A percentile compares a stretch with the other conserved stretches of the same genome.
phyloP scores from a whole-genome alignment of 768 basidiomycete species.

The Auriscalpium vulgare region DNA sequence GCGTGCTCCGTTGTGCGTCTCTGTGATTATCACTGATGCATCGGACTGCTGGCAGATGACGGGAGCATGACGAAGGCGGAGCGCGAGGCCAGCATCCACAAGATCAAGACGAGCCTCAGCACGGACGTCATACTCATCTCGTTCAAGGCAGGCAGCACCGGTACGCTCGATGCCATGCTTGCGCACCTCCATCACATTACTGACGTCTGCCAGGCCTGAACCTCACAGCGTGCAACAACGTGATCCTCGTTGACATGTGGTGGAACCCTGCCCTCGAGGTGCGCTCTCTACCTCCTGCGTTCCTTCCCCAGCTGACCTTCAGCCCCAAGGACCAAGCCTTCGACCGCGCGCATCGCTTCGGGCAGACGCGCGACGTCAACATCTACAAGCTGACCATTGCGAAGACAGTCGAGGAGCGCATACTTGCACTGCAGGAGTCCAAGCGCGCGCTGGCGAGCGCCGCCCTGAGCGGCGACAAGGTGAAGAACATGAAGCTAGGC shows the following conservation, averaged over 20 bases:
- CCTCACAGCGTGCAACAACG: conserved; percentile 88
- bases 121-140: conserved; percentile 85
- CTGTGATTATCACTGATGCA: conserved; percentile 1
- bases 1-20: conserved; percentile 27
- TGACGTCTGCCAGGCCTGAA: conserved; percentile 56
- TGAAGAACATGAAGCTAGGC: conserved; percentile 77
- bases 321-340: conserved; percentile 76
- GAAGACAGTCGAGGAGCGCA: conserved; percentile 82
- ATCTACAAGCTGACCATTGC: conserved; percentile 88
- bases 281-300: conserved; percentile 21
- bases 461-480: conserved; percentile 81
- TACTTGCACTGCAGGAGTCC: conserved; percentile 84
- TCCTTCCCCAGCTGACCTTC: background rate
- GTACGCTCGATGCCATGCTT: conserved; percentile 26
- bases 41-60: conserved; percentile 51
- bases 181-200: conserved; percentile 5
- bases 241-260: conserved; percentile 90
- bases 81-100: conserved; percentile 66
- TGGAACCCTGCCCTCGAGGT: conserved; percentile 90
- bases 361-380: conserved; percentile 79
- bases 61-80: conserved; percentile 75
- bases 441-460: conserved; percentile 82
- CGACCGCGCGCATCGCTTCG: conserved; percentile 84
- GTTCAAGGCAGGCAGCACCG: conserved; percentile 94
- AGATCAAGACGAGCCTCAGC: conserved; percentile 52